A percentile compares a stretch with the other conserved stretches of the same genome.
Conservation (phyloP, 1,284 basidiomycete genomes). For the Singerocomus inundabilis region DNA sequence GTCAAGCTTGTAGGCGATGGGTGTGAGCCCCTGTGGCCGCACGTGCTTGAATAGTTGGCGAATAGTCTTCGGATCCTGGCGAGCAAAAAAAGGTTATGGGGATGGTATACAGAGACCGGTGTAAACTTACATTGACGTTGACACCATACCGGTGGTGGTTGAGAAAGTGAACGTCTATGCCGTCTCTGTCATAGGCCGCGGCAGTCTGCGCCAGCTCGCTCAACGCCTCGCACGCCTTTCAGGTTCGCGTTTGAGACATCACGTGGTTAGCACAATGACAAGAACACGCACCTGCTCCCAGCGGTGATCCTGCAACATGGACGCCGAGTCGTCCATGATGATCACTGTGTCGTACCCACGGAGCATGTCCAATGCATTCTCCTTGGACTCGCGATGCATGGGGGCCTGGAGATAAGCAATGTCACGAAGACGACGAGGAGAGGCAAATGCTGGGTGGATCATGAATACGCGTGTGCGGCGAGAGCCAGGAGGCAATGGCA, state of each 20-base stretch:
- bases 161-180: slow-evolving; percentile 50
- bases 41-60: slow-evolving; percentile 44
- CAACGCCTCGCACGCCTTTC: slow-evolving; percentile 35
- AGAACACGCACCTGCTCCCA: slow-evolving; percentile 46
- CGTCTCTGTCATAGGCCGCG: slow-evolving; percentile 41
- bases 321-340: slow-evolving; percentile 57
- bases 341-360: slow-evolving; percentile 51
- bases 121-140: slow-evolving; percentile 21
- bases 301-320: slow-evolving; percentile 44
- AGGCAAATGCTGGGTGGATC: slow-evolving; percentile 21
- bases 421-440: slow-evolving; percentile 17
- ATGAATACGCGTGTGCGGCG: slow-evolving; percentile 23
- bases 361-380: slow-evolving; percentile 45
- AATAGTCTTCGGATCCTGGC: slow-evolving; percentile 34
- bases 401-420: slow-evolving; percentile 28
- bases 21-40: slow-evolving; percentile 45
- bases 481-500: slow-evolving; percentile 21
- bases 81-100: not conserved
- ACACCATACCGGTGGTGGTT: slow-evolving; percentile 29
- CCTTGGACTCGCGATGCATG: slow-evolving; percentile 29
- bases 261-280: not conserved
- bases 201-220: slow-evolving; percentile 40
- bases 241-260: not conserved
- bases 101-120: not conserved
- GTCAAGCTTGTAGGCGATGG: slow-evolving; percentile 50